These are phyloP conservation scores for Cordyceps farinosa DNA, from an alignment of 2,329 filamentous ascomycete genomes.

Conservation along the genomic window DNA sequence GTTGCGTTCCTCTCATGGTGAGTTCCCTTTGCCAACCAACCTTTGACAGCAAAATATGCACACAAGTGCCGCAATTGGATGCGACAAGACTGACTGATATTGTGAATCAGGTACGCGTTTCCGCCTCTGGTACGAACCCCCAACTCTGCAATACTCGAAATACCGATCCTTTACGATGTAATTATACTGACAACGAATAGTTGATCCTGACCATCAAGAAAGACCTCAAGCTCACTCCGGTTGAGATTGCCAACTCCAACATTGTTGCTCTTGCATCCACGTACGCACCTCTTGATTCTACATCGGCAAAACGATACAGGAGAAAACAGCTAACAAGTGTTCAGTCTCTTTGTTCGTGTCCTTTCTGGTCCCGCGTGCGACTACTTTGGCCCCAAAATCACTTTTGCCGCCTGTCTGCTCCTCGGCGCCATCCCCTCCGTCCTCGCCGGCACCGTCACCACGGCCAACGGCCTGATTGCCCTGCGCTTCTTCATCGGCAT, in stretches of 20 bases:
- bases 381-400: slow-evolving; percentile 72
- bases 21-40: slow-evolving; percentile 14
- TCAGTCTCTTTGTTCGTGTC: slow-evolving; percentile 63
- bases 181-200: slow-evolving; percentile 3
- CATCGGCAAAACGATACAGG: background rate
- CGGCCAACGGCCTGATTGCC: slow-evolving; percentile 57
- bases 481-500: slow-evolving; percentile 80
- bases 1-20: slow-evolving; percentile 82
- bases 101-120: slow-evolving; percentile 63
- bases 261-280: slow-evolving; percentile 71
- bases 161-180: background rate
- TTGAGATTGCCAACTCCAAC: slow-evolving; percentile 82
- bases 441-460: slow-evolving; percentile 72
- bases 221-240: slow-evolving; percentile 67
- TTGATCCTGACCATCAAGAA: slow-evolving; percentile 73
- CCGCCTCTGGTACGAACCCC: slow-evolving; percentile 56
- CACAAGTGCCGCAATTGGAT: background rate
- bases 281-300: slow-evolving; percentile 21
- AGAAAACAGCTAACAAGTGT: background rate
- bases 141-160: background rate
- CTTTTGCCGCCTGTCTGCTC: slow-evolving; percentile 71
- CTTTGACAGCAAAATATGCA: background rate
- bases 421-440: slow-evolving; percentile 76
- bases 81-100: background rate
- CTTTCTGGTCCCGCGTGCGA: slow-evolving; percentile 83